Evolutionary conservation across 106 monocot genomes (phyloP), one percentile per base, ranked within the genome.

Genomic region (Dendrobium catenatum): DNA sequence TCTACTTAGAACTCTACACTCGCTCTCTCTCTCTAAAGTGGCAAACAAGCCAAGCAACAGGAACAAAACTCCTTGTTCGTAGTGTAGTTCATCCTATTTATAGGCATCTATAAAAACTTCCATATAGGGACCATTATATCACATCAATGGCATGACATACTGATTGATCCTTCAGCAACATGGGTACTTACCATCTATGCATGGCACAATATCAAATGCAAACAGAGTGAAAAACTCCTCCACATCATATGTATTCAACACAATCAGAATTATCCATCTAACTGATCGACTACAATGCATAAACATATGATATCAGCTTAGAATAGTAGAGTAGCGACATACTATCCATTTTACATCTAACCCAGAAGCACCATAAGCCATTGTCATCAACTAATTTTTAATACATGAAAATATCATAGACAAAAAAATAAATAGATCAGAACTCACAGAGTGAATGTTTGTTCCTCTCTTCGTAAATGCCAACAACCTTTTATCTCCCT

Each of bases 381-480:
- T 37, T 70, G 13, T 13, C 1, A 26, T 66, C 64, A 66, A 24
- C n/a, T 3, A 61, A 61, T 22, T 70, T 9, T 33, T 37, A 70
- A 10, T 33, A 6, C 2, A 70, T 37, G 70, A 33, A 8, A 4
- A 4, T 61, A 22, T 61, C 20, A 61, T 61, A 4, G 6, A 61
- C 0, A 22, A 61, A 20, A 61, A 74, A 20, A 42, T 5, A 2
- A 40, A 73, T 24, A 46, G n/a, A 9, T 46, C 7, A 76, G 9
- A 48, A 76, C 76, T 96, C 85, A 96, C 95, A 4, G 95, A 95
- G 83, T 95, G 93, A 43, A 95, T 84, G 51, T 76, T 58, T 73
- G 89, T 82, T 37, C 95, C 95, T 88, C 83, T 86, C 79, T 95
- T 95, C 56, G 95, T 93, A 83, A 95, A 95, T 80, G 95, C 95